Percentiles rank a stretch among this genome's conserved stretches.
phyloP scores from a whole-genome alignment of 106 monocot species.

The Allium fistulosum region DNA sequence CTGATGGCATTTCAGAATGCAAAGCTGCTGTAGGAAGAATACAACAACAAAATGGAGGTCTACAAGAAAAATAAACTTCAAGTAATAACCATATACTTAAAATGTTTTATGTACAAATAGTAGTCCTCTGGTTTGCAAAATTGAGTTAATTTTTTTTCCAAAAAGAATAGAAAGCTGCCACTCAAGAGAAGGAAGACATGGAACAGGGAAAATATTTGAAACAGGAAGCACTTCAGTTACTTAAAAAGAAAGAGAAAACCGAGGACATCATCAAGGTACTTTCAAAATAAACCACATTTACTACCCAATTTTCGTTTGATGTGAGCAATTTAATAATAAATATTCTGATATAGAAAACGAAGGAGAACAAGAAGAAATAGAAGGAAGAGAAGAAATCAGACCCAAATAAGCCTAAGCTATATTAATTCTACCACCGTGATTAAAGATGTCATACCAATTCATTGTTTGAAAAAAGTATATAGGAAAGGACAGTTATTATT shows the following conservation, averaged over 20 bases:
- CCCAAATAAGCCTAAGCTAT: constrained; percentile 71
- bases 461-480: no score
- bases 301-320: no score
- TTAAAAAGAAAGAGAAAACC: constrained; percentile 91
- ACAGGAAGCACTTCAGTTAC: constrained; percentile 89
- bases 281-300: no score
- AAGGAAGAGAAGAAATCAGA: constrained; percentile 35
- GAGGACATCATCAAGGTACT: constrained; percentile 86
- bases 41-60: constrained; percentile 46
- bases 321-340: no score
- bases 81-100: constrained; percentile 15
- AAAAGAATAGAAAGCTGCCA: constrained; percentile 42
- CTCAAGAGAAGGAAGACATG: constrained; percentile 52
- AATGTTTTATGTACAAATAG: no score
- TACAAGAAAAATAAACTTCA: constrained; percentile 61
- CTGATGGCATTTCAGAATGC: constrained; percentile 26
- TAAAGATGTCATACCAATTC: no score
- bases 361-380: constrained; percentile 48
- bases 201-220: constrained; percentile 69
- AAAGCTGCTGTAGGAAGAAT: constrained; percentile 53
- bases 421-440: no score
- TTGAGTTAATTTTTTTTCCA: no score
- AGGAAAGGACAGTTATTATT: no score
- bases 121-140: no score
- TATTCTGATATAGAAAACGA: constrained; percentile 43